Evolutionary conservation across 177 flowering plant species (phyloP), one percentile per base, ranked within the genome.

Genomic region (Telopea speciosissima): DNA sequence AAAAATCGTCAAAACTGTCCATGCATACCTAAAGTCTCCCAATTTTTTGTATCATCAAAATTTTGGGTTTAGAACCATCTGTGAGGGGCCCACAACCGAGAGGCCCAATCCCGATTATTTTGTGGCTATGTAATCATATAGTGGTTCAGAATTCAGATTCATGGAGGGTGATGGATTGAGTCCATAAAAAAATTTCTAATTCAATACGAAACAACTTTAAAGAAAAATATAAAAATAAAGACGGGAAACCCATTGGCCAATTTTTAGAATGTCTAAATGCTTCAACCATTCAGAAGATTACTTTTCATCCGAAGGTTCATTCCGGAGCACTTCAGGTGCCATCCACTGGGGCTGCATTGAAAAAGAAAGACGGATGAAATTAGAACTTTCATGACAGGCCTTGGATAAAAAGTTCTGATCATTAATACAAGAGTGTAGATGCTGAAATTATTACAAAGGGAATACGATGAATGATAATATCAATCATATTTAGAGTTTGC

Each of bases 311-410:
- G 93, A 89, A 77, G 91, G 93, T 74, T 93, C 98, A 68, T 83
- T 93, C 14, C 96, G 86, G 21, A 93, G 95, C 49, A 93, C 88
- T 89, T 93, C 98, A 62, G 98, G 97, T 52, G 98, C 98, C 98
- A 93, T 93, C 98, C 98, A 93, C 72, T 90, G 92, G 58, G 98
- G 95, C 98, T 93, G 97, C 84, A 88, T 54, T 36, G 40, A 36
- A 36, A 36, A 36, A 36, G 40, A 36, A 36, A 36, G 16, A 68
- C 22, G 67, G 16, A 68, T 22, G 67, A 62, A 17, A n/a, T 7
- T 40, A 12, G 63, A 52, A 25, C 22, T 24, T 62, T 14, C 42
- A 45, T 12, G 42, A 12, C 21, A 44, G 40, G 64, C 26, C 44
- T 24, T 23, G 44, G 58, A 45, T 26, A 63, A 26, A 28, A 3